A percentile compares a stretch with the other conserved stretches of the same genome.
phyloP scores from a whole-genome alignment of 768 basidiomycete species.

The Scleroderma bovista region DNA sequence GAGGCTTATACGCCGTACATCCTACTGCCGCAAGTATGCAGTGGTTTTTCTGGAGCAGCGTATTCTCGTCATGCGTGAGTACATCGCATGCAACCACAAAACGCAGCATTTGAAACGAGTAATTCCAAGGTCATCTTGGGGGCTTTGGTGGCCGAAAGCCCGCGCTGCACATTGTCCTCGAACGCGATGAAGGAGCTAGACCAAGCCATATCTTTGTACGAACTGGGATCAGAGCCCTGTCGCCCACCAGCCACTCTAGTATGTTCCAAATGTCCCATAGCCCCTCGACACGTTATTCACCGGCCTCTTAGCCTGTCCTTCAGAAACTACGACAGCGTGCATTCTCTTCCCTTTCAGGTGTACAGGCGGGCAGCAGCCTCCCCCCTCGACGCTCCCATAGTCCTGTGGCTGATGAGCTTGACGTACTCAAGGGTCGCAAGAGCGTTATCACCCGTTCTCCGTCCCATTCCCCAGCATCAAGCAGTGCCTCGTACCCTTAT shows the following conservation, averaged over 20 bases:
- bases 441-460: conserved; percentile 28
- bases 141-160: conserved; percentile 41
- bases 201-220: conserved; percentile 34
- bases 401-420: conserved; percentile 29
- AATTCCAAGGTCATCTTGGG: conserved; percentile 38
- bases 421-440: conserved; percentile 35
- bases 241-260: conserved; percentile 35
- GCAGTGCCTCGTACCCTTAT: conserved; percentile 5
- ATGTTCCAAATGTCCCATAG: conserved; percentile 4
- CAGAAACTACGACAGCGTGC: conserved; percentile 35
- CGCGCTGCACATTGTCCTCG: conserved; percentile 36
- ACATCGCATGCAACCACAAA: not conserved
- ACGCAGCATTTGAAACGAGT: not conserved
- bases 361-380: conserved; percentile 16
- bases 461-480: conserved; percentile 25
- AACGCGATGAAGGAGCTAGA: conserved; percentile 37
- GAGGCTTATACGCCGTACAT: conserved; percentile 33
- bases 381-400: conserved; percentile 5
- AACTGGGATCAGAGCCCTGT: conserved; percentile 36
- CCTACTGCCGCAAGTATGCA: conserved; percentile 27
- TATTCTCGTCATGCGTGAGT: conserved; percentile 47
- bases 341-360: conserved; percentile 23
- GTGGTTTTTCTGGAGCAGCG: conserved; percentile 50
- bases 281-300: conserved; percentile 1
- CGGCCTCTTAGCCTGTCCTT: conserved; percentile 29